Base-by-base conservation (phyloP, 2,329 filamentous ascomycete genomes). In the Fusarium burgessii region DNA sequence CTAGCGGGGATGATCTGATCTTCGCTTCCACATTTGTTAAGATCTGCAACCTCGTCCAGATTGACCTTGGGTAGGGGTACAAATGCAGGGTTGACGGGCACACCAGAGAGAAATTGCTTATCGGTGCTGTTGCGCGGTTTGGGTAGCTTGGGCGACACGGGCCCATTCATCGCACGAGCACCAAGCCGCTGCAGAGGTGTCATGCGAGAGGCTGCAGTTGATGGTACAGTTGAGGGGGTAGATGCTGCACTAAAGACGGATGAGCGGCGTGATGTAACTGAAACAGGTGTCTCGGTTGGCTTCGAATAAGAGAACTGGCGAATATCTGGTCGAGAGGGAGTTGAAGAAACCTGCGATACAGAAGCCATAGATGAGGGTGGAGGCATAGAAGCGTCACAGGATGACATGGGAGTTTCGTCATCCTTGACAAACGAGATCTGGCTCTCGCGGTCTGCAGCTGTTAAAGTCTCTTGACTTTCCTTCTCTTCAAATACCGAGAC, bases 161-260 rank as follows among this genome's bases (percentile, higher is more conserved):
- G 64, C 2, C 56, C 55, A 38, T 70, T 77, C 52, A 78, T 64
- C 2, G 87, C 87, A 63, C 81, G 82, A 35, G 80, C 81, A 18
- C 86, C 85, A 33, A 89, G 81, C 45, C 87, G 84, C 66, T 89
- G 86, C 7, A 89, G 78, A 6, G 87, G 87, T 0, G 87, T 89
- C 72, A 84, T 78, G 62, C 82, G 74, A 68, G 86, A 78, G 68
- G 82, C 71, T 61, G 83, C 78, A 59, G 83, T 81, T 40, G 87
- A 82, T 70, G 81, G 77, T 25, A 80, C 78, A 32, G 84, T 85
- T 5, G 83, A 84, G 9, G 81, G 77, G 20, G 80, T 81, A 14
- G 80, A 79, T 20, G 77, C 66, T 29, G 68, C 66, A 61, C 80
- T 82, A 59, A 82, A 82, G 11, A 82, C 58, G 15, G 82, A 81